These are phyloP conservation scores for Rhodotorula sp. DNA, from an alignment of 1,284 basidiomycete species.

Conservation along the genomic window DNA sequence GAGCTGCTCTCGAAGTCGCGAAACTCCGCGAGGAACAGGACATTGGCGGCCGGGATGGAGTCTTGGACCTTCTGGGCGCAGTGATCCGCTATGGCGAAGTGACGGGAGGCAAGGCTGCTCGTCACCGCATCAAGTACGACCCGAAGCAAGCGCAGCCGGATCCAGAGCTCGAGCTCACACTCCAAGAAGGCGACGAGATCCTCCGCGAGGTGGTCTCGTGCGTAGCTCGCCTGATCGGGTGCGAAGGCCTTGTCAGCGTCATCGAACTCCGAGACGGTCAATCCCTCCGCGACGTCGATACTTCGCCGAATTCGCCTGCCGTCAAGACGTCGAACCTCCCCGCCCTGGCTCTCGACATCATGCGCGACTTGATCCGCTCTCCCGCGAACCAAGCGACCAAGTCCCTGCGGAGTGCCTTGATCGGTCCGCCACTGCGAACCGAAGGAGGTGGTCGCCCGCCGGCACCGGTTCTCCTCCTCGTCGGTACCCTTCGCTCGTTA, in stretches of 20 bases:
- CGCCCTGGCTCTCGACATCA: constrained; percentile 39
- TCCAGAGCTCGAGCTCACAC: neutral
- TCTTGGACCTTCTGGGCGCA: constrained; percentile 36
- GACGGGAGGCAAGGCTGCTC: constrained; percentile 19
- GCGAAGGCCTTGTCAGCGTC: constrained; percentile 41
- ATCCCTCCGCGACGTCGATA: constrained; percentile 19
- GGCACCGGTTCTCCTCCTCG: constrained; percentile 39
- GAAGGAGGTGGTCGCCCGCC: constrained; percentile 17
- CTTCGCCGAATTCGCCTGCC: constrained; percentile 6
- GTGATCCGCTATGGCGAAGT: constrained; percentile 40
- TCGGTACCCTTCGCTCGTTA: constrained; percentile 41
- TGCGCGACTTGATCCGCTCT: constrained; percentile 45
- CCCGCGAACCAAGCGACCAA: constrained; percentile 45
- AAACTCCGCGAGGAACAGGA: constrained; percentile 38
- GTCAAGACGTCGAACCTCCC: constrained; percentile 35
- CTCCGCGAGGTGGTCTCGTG: constrained; percentile 42
- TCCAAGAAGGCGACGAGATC: constrained; percentile 37
- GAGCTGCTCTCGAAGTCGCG: constrained; percentile 37
- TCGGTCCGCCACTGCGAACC: constrained; percentile 29
- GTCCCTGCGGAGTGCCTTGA: constrained; percentile 37
- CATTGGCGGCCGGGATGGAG: constrained; percentile 37
- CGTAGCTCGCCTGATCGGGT: constrained; percentile 43
- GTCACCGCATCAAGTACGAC: neutral
- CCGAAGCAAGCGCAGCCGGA: neutral
- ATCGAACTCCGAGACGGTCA: constrained; percentile 31